These are phyloP conservation scores for Hyphopichia fennica DNA, from an alignment of 1,139 yeast genomes.

Conservation along the genomic window DNA sequence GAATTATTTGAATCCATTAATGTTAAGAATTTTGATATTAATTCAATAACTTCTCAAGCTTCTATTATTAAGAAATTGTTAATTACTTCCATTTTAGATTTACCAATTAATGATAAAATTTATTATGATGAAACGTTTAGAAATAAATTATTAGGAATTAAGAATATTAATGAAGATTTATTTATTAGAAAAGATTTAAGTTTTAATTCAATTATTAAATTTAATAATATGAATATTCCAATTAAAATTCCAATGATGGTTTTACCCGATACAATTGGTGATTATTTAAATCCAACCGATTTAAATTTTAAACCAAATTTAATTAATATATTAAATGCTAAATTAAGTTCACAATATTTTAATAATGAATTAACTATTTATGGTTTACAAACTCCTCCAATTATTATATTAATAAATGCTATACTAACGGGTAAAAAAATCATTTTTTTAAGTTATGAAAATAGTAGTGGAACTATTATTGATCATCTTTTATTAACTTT, in stretches of 20 bases:
- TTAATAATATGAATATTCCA: conserved; percentile 45
- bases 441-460: conserved; percentile 54
- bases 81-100: conserved; percentile 46
- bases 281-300: conserved; percentile 48
- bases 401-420: conserved; percentile 56
- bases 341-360: conserved; percentile 27
- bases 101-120: conserved; percentile 47
- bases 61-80: conserved; percentile 37
- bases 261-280: conserved; percentile 46
- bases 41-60: conserved; percentile 14
- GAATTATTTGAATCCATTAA: conserved; percentile 36
- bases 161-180: conserved; percentile 28
- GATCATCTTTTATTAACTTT: conserved; percentile 55
- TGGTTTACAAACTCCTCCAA: conserved; percentile 60
- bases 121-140: conserved; percentile 42
- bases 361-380: conserved; percentile 48
- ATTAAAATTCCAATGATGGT: conserved; percentile 43
- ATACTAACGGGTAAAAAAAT: conserved; percentile 58
- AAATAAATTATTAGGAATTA: conserved; percentile 34
- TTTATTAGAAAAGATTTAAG: conserved; percentile 46
- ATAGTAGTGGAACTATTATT: conserved; percentile 55
- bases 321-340: conserved; percentile 37
- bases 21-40: conserved; percentile 30
- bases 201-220: conserved; percentile 39
- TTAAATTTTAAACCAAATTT: conserved; percentile 44